Percentiles rank a stretch among this genome's conserved stretches.
phyloP scores from a whole-genome alignment of 164 flowering plant species.

The Brasenia schreberi region DNA sequence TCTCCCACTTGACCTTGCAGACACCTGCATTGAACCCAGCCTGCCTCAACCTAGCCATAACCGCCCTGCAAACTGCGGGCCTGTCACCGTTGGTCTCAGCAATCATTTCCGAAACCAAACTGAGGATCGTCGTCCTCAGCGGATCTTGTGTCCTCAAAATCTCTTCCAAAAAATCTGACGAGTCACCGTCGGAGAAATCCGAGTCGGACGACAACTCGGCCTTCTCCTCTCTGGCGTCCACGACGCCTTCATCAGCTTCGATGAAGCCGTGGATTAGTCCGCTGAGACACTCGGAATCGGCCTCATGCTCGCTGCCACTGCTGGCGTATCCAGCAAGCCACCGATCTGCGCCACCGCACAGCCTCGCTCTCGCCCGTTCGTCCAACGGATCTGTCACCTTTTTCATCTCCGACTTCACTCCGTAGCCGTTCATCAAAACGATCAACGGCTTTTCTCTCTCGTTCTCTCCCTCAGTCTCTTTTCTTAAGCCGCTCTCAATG shows the following conservation, averaged over 20 bases:
- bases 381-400: slow-evolving; percentile 46
- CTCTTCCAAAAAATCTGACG: background rate
- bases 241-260: slow-evolving; percentile 11
- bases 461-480: background rate
- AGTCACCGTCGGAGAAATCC: background rate
- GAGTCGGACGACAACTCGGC: background rate
- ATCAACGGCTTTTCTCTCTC: slow-evolving; percentile 5
- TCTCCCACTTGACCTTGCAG: slow-evolving; percentile 73
- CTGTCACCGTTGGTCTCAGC: background rate
- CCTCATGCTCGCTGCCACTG: slow-evolving; percentile 70
- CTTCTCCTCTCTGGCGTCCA: background rate
- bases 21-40: slow-evolving; percentile 67
- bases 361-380: slow-evolving; percentile 38
- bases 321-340: slow-evolving; percentile 17
- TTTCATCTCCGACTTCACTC: slow-evolving; percentile 6
- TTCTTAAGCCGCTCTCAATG: background rate
- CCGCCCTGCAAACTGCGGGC: slow-evolving; percentile 23
- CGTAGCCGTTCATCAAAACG: background rate
- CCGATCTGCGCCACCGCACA: slow-evolving; percentile 23
- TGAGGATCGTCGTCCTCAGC: background rate
- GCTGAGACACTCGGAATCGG: slow-evolving; percentile 33
- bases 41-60: slow-evolving; percentile 40
- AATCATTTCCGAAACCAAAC: background rate
- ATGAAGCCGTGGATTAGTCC: slow-evolving; percentile 47
- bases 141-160: background rate